phyloP scores from a whole-genome alignment of 2,329 filamentous ascomycete species.

The Domatiomyces globalis region DNA sequence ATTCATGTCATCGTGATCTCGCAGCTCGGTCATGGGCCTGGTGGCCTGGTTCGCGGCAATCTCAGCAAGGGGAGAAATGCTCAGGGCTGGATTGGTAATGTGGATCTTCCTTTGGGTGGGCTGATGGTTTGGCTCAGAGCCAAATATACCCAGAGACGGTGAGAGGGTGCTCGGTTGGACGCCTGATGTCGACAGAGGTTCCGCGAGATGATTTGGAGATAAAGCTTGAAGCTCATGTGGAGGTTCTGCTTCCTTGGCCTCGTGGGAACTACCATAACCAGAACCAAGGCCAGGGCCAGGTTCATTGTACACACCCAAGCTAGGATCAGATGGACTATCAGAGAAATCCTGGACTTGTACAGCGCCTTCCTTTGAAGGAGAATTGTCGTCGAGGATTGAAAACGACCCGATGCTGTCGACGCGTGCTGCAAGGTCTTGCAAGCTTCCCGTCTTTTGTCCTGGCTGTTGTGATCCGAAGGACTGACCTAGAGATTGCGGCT shows the following conservation, averaged over 20 bases:
- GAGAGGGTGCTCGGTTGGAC: constrained; percentile 2
- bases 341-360: not conserved
- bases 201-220: not conserved
- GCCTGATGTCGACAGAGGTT: not conserved
- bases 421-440: not conserved
- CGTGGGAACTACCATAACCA: not conserved
- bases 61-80: not conserved
- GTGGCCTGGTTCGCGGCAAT: not conserved
- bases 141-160: constrained; percentile 10
- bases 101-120: constrained; percentile 10
- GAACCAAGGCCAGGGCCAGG: not conserved
- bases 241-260: not conserved
- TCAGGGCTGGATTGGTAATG: constrained; percentile 8
- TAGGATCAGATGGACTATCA: not conserved
- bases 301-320: not conserved
- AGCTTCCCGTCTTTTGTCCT: no score
- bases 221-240: not conserved
- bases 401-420: not conserved
- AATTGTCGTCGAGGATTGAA: not conserved
- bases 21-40: not conserved
- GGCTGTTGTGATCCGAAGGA: constrained; percentile 28
- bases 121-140: constrained; percentile 7
- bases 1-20: constrained; percentile 8
- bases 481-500: constrained; percentile 37
- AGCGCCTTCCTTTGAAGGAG: not conserved